Evolutionary conservation across 805 yeast species (phyloP), one percentile per base, ranked within the genome.

Genomic region (Teunomyces funiuensis): DNA sequence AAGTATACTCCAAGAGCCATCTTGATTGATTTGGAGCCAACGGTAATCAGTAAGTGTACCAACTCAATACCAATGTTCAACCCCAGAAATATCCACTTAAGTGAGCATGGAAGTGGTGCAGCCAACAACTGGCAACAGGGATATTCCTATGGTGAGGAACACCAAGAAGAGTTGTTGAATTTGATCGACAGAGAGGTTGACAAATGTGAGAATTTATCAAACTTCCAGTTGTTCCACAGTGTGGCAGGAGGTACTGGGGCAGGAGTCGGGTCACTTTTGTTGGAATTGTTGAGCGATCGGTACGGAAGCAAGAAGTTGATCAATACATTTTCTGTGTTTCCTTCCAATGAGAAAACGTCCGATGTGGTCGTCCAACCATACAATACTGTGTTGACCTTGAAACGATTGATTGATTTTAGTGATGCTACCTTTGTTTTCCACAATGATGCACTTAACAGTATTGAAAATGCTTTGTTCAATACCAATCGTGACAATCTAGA

Each of bases 221-320:
- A 95, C 4, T 93, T 93, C 61, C 96, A 89, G 69, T 66, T 93
- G 49, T 62, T 90, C 39, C 99, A 93, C 63, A 85, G 97, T 3
- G 95, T 93, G 4, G 98, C 97, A 0, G 99, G 99, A 27, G 99
- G 99, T 28, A 93, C 99, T 0, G 99, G 99, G 0, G 86, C 97
- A 0, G 99, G 99, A 3, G 79, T 89, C 27, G 99, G 99, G 0
- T 86, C 96, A 0, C 77, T 77, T 42, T 52, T 93, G 33, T 63
- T 93, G 28, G 97, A 93, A 59, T 69, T 80, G 11, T 61, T 95
- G 42, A 79, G 80, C 42, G 99, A 93, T 59, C 69, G 88, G 41
- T 91, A 81, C 58, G 74, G 73, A 5, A 80, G 85, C 39, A 90
- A 90, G 60, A 91, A 89, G 55, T 64, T 93, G 37, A 69, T 87